Evolutionary conservation across 495 filamentous ascomycete species (phyloP).

Genomic region (Daldinia loculata): DNA sequence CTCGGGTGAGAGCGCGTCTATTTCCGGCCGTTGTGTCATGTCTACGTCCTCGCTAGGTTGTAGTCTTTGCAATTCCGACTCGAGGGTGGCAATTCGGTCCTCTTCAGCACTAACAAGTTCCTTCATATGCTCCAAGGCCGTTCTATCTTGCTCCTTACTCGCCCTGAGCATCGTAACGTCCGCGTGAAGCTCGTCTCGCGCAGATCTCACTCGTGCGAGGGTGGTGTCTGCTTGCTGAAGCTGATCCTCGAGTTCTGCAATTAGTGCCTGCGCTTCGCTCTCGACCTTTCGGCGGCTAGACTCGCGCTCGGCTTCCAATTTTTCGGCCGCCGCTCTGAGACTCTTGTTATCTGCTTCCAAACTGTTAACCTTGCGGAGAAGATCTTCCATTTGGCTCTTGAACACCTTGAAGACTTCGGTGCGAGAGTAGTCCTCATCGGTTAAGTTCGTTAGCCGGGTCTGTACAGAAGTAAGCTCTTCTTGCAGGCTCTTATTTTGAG

Average conservation of each 20-base stretch:
- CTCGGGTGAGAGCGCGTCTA: constrained; percentile 66
- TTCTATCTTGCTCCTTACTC: constrained; percentile 76
- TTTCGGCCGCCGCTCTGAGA: constrained; percentile 84
- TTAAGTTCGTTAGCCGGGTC: constrained; percentile 66
- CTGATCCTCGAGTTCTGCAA: constrained; percentile 81
- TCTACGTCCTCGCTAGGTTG: constrained; percentile 57
- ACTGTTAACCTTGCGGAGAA: constrained; percentile 89
- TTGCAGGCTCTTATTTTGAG: constrained; percentile 80
- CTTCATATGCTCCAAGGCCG: constrained; percentile 71
- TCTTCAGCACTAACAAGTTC: constrained; percentile 80
- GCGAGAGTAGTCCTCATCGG: constrained; percentile 91
- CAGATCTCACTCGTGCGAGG: constrained; percentile 80
- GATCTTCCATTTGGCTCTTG: constrained; percentile 88
- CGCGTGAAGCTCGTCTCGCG: constrained; percentile 82
- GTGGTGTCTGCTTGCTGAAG: constrained; percentile 83
- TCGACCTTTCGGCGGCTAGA: constrained; percentile 81
- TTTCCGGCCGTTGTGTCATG: constrained; percentile 56
- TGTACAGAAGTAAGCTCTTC: constrained; percentile 77
- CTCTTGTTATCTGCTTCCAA: constrained; percentile 88
- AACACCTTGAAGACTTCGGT: constrained; percentile 93
- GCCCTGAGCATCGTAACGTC: constrained; percentile 83
- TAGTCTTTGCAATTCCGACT: constrained; percentile 80
- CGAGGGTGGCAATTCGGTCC: constrained; percentile 77
- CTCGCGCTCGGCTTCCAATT: constrained; percentile 82
- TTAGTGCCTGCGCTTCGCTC: constrained; percentile 72